Conservation (phyloP, 352 stramenopile species). For the Globisporangium ultimum region DNA sequence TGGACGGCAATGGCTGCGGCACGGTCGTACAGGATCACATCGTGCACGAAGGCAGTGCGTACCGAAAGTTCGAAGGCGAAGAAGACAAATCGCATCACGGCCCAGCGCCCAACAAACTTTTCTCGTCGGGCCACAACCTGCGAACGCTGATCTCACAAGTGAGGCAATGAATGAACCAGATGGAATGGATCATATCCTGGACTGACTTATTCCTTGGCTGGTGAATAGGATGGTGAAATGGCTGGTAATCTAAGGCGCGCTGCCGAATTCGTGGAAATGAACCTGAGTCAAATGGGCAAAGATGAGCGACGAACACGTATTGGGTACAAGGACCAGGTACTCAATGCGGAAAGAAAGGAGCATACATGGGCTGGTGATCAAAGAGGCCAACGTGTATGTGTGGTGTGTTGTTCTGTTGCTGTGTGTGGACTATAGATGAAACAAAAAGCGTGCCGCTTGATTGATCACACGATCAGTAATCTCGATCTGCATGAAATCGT, state of each 20-base stretch:
- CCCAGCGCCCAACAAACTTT: conserved; percentile 93
- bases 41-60: conserved; percentile 95
- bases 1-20: conserved; percentile 88
- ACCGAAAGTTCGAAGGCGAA: conserved; percentile 97
- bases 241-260: conserved; percentile 77
- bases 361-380: conserved; percentile 9
- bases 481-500: conserved; percentile 95
- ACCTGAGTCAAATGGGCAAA: conserved; percentile 96
- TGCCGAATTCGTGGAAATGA: conserved; percentile 94
- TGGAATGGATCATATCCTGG: conserved; percentile 6
- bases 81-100: conserved; percentile 96
- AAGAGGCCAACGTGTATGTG: conserved; percentile 14
- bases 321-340: conserved; percentile 97
- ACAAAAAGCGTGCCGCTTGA: conserved; percentile 85
- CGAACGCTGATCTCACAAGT: conserved; percentile 92
- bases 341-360: not conserved
- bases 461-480: conserved; percentile 93
- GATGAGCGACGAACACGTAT: conserved; percentile 94
- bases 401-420: conserved; percentile 23
- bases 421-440: conserved; percentile 82
- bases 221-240: conserved; percentile 81
- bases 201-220: conserved; percentile 10
- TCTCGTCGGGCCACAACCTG: conserved; percentile 94
- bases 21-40: conserved; percentile 94
- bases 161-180: conserved; percentile 5